Evolutionary conservation across 169 alveolate genomes (phyloP).

Genomic region (Plasmodium malariae): DNA sequence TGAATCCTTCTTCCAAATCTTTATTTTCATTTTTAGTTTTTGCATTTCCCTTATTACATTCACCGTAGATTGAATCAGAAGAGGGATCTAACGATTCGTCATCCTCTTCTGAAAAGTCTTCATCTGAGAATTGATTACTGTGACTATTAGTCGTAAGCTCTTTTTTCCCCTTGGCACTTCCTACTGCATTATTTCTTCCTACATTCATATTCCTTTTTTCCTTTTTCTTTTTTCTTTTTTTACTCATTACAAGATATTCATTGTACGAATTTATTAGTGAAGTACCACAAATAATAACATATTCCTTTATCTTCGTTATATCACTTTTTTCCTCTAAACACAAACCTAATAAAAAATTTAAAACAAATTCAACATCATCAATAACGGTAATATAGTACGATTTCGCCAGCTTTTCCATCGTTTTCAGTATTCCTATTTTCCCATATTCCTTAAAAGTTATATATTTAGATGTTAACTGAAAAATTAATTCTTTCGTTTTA

Average conservation of each 20-base stretch:
- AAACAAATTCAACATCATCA: constrained; percentile 63
- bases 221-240: constrained; percentile 11
- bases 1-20: constrained; percentile 49
- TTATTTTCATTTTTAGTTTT: constrained; percentile 24
- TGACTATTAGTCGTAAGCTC: background rate
- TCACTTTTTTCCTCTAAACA: constrained; percentile 71
- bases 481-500: constrained; percentile 29
- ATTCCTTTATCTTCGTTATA: constrained; percentile 57
- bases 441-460: constrained; percentile 74
- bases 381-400: constrained; percentile 19
- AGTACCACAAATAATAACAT: constrained; percentile 43
- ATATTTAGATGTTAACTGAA: constrained; percentile 67
- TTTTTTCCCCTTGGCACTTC: constrained; percentile 14
- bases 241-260: constrained; percentile 16
- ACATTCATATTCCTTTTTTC: constrained; percentile 5
- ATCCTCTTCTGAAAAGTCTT: constrained; percentile 2
- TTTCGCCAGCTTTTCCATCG: constrained; percentile 41
- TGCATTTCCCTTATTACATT: background rate
- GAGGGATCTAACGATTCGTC: constrained; percentile 3
- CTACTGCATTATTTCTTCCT: too few relatives aligned
- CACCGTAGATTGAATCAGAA: background rate
- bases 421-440: constrained; percentile 64
- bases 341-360: constrained; percentile 72
- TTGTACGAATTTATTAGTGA: constrained; percentile 49
- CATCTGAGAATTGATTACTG: background rate